Conservation (phyloP, 805 yeast genomes). For the Cyberlindnera saturnus region DNA sequence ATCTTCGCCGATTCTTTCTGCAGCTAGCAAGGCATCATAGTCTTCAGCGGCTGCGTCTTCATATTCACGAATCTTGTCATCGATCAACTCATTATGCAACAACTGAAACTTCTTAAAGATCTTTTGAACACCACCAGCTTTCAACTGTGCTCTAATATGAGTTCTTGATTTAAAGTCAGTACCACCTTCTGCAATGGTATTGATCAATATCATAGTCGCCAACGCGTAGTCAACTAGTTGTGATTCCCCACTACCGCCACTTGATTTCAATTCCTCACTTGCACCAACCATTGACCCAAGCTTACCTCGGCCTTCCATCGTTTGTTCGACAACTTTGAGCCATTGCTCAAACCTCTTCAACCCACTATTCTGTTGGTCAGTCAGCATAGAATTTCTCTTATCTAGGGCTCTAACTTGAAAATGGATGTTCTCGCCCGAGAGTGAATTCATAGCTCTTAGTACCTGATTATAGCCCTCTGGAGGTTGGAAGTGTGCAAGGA, state of each 20-base stretch:
- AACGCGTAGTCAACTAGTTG: constrained; percentile 66
- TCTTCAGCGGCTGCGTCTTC: constrained; percentile 52
- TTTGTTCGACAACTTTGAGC: constrained; percentile 58
- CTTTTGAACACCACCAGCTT: constrained; percentile 48
- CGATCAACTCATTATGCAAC: constrained; percentile 51
- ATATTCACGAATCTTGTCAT: constrained; percentile 61
- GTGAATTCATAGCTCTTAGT: constrained; percentile 29
- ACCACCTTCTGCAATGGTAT: constrained; percentile 47
- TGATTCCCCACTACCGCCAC: constrained; percentile 49
- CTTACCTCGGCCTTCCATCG: constrained; percentile 80
- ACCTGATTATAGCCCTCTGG: constrained; percentile 52
- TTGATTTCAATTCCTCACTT: constrained; percentile 63
- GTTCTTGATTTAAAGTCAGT: constrained; percentile 36
- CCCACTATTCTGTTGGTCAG: constrained; percentile 14
- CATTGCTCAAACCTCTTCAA: constrained; percentile 61
- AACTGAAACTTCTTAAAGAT: constrained; percentile 46
- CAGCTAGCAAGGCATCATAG: constrained; percentile 35
- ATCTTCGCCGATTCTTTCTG: constrained; percentile 31
- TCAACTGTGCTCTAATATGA: constrained; percentile 54
- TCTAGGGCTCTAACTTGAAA: constrained; percentile 27
- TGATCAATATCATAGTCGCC: constrained; percentile 63
- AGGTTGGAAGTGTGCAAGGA: constrained; percentile 40
- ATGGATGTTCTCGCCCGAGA: constrained; percentile 25
- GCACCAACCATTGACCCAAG: constrained; percentile 93
- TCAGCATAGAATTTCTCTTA: constrained; percentile 27